Evolutionary conservation across 805 yeast species (phyloP).

Genomic region (Wickerhamia fluorescens): DNA sequence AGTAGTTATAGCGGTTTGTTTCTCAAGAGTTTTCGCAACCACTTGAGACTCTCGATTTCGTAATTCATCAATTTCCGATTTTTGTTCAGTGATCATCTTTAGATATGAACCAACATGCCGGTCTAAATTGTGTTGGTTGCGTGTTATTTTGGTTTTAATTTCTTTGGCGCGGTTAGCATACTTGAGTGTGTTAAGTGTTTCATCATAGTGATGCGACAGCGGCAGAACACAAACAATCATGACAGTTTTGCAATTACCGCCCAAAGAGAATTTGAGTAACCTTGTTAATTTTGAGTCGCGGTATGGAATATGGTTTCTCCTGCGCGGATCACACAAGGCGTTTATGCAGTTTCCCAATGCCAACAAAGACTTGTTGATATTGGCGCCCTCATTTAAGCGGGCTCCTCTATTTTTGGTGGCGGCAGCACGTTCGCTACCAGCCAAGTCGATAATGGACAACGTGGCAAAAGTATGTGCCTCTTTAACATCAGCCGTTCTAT

Average conservation of each 20-base stretch:
- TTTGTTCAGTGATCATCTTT: slow-evolving; percentile 78
- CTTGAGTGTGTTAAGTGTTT: slow-evolving; percentile 82
- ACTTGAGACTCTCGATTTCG: slow-evolving; percentile 44
- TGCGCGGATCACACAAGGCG: slow-evolving; percentile 72
- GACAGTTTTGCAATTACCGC: slow-evolving; percentile 91
- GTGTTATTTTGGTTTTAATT: slow-evolving; percentile 69
- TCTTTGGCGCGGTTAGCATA: slow-evolving; percentile 91
- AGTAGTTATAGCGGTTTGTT: slow-evolving; percentile 27
- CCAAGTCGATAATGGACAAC: slow-evolving; percentile 80
- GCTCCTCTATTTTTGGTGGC: slow-evolving; percentile 81
- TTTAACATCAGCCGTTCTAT: slow-evolving; percentile 52
- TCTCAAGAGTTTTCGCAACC: slow-evolving; percentile 31
- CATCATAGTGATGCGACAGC: slow-evolving; percentile 81
- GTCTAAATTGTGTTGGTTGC: slow-evolving; percentile 71
- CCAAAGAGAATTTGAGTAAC: slow-evolving; percentile 78
- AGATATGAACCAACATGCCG: slow-evolving; percentile 81
- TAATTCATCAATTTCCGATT: slow-evolving; percentile 63
- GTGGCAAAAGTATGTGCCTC: slow-evolving; percentile 75
- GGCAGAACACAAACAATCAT: slow-evolving; percentile 96
- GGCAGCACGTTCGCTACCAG: slow-evolving; percentile 93
- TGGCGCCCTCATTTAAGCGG: slow-evolving; percentile 84
- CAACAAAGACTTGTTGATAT: slow-evolving; percentile 78
- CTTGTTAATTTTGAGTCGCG: slow-evolving; percentile 87
- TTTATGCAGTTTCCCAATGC: slow-evolving; percentile 93
- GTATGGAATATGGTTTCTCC: slow-evolving; percentile 75